Evolutionary conservation across 148 eudicot genomes (phyloP).

Genomic region (Camellia lanceoleosa): DNA sequence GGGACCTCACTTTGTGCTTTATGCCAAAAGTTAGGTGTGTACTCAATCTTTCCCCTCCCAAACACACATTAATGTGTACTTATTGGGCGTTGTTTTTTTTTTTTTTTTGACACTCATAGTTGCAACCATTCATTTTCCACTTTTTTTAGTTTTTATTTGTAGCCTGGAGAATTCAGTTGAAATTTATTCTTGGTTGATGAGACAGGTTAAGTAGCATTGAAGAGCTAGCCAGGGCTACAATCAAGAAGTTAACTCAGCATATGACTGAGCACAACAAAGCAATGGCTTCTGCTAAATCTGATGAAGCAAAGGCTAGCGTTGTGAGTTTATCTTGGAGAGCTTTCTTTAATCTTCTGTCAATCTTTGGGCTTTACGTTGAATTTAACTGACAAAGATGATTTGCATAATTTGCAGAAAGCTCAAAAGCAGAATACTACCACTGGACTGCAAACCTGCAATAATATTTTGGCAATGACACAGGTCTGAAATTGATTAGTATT

Average conservation of each 20-base stretch:
- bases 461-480: constrained; percentile 81
- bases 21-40: too few species aligned
- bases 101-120: background rate
- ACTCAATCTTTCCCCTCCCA: too few species aligned
- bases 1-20: too few species aligned
- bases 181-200: constrained; percentile 11
- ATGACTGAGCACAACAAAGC: constrained; percentile 76
- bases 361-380: background rate
- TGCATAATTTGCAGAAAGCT: constrained; percentile 53
- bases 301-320: constrained; percentile 70
- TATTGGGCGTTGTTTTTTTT: too few species aligned
- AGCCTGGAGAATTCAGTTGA: background rate
- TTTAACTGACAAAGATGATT: background rate
- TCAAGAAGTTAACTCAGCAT: constrained; percentile 80
- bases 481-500: too few species aligned
- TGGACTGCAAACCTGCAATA: constrained; percentile 87
- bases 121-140: background rate
- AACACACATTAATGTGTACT: too few species aligned
- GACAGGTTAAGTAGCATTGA: constrained; percentile 76
- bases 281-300: constrained; percentile 73
- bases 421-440: constrained; percentile 73
- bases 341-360: constrained; percentile 2
- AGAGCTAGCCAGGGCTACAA: constrained; percentile 73
- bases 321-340: constrained; percentile 40
- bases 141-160: background rate